Base-by-base conservation (phyloP, 805 yeast genomes). In the Blastobotrys parvus region DNA sequence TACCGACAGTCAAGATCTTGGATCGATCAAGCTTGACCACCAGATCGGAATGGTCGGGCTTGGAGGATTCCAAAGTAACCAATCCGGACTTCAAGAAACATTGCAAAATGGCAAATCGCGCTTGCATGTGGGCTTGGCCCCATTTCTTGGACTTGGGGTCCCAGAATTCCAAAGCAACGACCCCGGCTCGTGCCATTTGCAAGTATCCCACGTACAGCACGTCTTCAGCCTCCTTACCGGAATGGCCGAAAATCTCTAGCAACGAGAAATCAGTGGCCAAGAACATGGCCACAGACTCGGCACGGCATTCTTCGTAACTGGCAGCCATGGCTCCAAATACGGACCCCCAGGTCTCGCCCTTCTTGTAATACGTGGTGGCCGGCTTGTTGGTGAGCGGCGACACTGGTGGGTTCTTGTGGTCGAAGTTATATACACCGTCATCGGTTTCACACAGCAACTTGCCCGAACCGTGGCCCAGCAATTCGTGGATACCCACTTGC, bases 91-190 rank as follows among this genome's bases (percentile, higher is more conserved):
- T 71, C 54, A 82, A 64, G 58, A 84, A 78, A 11, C 80, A 73
- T 65, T 83, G 84, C 72, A 84, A 71, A 52, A 87, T 86, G 25
- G 92, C 85, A 64, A 74, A 87, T 62, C 96, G 72, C 3, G 95
- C 95, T 66, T 86, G 94, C 87, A 86, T 85, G 61, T 87, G 96
- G 11, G 96, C 80, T 66, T 87, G 96, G 23, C 95, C 95, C 95
- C 95, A 87, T 64, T 85, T 86, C 46, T 69, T 67, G 22, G 85
- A 72, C 36, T 64, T 63, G 32, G 95, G 95, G 61, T 87, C 94
- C 87, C 94, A 87, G 60, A 73, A 84, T 61, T 87, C 94, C 57
- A 87, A 70, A 5, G 84, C 90, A 29, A 82, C 57, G 39, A 87
- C 67, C 45, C 95, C 96, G 4, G 95, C 95, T 53, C 95, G 73